Percentiles rank a stretch among this genome's conserved stretches.
Evolutionary conservation across 108 stramenopile genomes (phyloP).

Genomic region (Skeletonema tropicum): DNA sequence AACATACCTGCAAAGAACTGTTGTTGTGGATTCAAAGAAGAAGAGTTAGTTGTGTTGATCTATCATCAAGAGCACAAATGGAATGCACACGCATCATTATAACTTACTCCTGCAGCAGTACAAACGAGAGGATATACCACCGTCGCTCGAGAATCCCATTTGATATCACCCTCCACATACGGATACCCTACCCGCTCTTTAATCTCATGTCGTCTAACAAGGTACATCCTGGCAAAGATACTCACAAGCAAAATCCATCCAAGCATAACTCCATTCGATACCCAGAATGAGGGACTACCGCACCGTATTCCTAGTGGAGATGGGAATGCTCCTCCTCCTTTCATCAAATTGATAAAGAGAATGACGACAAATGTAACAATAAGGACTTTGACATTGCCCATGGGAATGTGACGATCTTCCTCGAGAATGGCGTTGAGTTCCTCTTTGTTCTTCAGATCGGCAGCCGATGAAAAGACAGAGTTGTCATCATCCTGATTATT

Average conservation of each 20-base stretch:
- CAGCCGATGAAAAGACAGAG: slow-evolving; percentile 34
- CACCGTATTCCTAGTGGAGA: slow-evolving; percentile 92
- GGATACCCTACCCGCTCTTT: slow-evolving; percentile 87
- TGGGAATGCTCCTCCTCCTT: slow-evolving; percentile 90
- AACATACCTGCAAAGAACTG: slow-evolving; percentile 93
- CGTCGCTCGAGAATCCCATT: slow-evolving; percentile 88
- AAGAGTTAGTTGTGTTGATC: too few relatives aligned
- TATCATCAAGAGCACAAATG: too few relatives aligned
- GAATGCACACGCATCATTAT: too few relatives aligned
- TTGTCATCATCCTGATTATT: slow-evolving; percentile 20
- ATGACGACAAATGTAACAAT: slow-evolving; percentile 78
- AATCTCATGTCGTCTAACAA: slow-evolving; percentile 78
- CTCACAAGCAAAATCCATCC: slow-evolving; percentile 81
- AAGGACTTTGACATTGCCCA: slow-evolving; percentile 72
- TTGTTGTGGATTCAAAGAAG: too few relatives aligned
- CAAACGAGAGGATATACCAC: slow-evolving; percentile 91
- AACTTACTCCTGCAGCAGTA: slow-evolving; percentile 74
- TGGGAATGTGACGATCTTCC: slow-evolving; percentile 75
- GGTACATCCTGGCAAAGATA: slow-evolving; percentile 80
- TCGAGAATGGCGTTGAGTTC: slow-evolving; percentile 60
- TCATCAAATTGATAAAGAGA: slow-evolving; percentile 89
- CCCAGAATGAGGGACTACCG: slow-evolving; percentile 91
- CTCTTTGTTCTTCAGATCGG: slow-evolving; percentile 45
- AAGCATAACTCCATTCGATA: slow-evolving; percentile 85
- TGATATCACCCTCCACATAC: slow-evolving; percentile 95